These are phyloP conservation scores for Syzygium jambos DNA, from an alignment of 345 rosid species.

Conservation along the genomic window DNA sequence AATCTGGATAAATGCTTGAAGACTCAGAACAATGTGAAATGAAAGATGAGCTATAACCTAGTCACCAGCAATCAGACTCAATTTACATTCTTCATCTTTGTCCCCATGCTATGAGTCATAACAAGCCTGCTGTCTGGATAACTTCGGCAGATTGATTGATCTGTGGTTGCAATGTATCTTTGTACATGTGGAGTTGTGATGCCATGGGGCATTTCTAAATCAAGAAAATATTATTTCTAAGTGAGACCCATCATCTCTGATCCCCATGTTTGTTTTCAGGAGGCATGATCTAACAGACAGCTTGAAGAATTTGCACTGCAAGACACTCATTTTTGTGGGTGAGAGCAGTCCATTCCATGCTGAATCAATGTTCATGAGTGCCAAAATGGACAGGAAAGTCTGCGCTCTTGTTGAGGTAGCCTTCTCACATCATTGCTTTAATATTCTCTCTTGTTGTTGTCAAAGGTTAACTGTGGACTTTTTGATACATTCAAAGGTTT, in stretches of 20 bases:
- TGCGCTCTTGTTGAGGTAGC: constrained; percentile 55
- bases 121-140: background rate
- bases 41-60: background rate
- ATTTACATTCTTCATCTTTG: background rate
- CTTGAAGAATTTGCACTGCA: constrained; percentile 39
- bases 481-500: background rate
- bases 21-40: background rate
- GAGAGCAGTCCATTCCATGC: constrained; percentile 41
- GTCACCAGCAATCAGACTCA: background rate
- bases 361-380: constrained; percentile 42
- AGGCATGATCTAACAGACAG: constrained; percentile 46
- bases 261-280: constrained; percentile 20
- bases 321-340: constrained; percentile 50
- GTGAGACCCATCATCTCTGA: background rate
- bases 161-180: background rate
- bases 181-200: background rate
- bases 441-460: background rate
- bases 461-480: background rate
- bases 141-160: background rate
- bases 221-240: background rate
- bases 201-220: background rate
- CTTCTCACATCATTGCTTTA: background rate
- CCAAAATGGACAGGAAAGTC: constrained; percentile 30
- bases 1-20: background rate
- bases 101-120: background rate